Evolutionary conservation across 306 rosid genomes (phyloP).

Genomic region (Sicyos baderoa): DNA sequence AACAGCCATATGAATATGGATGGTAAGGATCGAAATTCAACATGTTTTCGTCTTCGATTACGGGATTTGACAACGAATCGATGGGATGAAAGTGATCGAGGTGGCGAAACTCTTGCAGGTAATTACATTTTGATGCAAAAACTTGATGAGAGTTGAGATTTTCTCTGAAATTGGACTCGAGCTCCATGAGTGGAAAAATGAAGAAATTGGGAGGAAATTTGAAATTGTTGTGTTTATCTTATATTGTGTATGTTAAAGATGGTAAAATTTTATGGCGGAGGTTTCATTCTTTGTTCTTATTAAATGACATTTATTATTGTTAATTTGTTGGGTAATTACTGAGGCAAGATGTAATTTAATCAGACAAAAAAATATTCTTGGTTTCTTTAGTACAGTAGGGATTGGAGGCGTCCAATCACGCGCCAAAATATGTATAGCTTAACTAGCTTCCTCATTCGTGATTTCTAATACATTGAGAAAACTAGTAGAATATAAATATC

Average conservation of each 20-base stretch:
- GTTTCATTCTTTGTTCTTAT: slow-evolving; percentile 16
- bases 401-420: too few species aligned
- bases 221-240: neutral
- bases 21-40: slow-evolving; percentile 34
- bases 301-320: slow-evolving; percentile 10
- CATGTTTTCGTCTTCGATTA: slow-evolving; percentile 31
- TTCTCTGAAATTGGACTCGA: slow-evolving; percentile 32
- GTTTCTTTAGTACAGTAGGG: neutral
- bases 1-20: slow-evolving; percentile 25
- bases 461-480: too few species aligned
- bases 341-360: neutral
- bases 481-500: too few species aligned
- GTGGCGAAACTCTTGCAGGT: slow-evolving; percentile 59
- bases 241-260: neutral
- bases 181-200: slow-evolving; percentile 43
- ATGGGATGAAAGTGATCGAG: slow-evolving; percentile 39
- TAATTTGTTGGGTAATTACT: slow-evolving; percentile 6
- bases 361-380: neutral
- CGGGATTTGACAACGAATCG: slow-evolving; percentile 45
- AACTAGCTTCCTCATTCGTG: too few species aligned
- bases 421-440: too few species aligned
- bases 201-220: slow-evolving; percentile 25
- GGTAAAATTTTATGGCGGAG: slow-evolving; percentile 25
- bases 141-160: slow-evolving; percentile 29
- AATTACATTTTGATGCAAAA: slow-evolving; percentile 36